A percentile compares a stretch with the other conserved stretches of the same genome.
These are phyloP conservation scores for Toxicodendron radicans DNA, from an alignment of 345 rosid species.

Conservation along the genomic window DNA sequence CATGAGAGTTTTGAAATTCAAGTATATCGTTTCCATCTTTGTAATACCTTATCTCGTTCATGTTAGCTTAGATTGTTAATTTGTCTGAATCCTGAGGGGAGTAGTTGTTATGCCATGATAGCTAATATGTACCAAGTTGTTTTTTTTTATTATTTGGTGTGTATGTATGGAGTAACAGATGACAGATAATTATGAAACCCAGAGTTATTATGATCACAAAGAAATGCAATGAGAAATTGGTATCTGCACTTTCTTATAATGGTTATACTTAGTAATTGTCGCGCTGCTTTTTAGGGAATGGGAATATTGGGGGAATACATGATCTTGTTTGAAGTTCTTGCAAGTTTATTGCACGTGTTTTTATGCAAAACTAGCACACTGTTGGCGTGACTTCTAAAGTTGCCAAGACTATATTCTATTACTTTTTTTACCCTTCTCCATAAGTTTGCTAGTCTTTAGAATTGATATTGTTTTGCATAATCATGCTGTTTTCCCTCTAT, in stretches of 20 bases:
- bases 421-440: neutral
- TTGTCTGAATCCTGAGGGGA: neutral
- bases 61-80: neutral
- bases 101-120: neutral
- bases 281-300: neutral
- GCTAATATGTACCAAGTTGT: neutral
- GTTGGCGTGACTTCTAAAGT: neutral
- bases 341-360: too few relatives aligned
- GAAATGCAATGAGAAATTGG: neutral
- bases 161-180: neutral
- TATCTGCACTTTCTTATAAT: neutral
- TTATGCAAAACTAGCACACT: neutral
- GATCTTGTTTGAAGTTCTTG: neutral
- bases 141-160: neutral
- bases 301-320: neutral
- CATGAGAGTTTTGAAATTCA: neutral
- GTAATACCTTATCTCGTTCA: neutral
- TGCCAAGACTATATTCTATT: neutral
- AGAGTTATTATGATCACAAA: neutral
- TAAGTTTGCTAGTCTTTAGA: neutral
- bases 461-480: neutral
- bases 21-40: neutral
- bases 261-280: neutral
- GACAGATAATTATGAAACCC: neutral
- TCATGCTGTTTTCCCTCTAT: slow-evolving; percentile 12